A percentile compares a stretch with the other conserved stretches of the same genome.
Conservation (phyloP, 2,329 filamentous ascomycete species). For the Fusarium humuli region DNA sequence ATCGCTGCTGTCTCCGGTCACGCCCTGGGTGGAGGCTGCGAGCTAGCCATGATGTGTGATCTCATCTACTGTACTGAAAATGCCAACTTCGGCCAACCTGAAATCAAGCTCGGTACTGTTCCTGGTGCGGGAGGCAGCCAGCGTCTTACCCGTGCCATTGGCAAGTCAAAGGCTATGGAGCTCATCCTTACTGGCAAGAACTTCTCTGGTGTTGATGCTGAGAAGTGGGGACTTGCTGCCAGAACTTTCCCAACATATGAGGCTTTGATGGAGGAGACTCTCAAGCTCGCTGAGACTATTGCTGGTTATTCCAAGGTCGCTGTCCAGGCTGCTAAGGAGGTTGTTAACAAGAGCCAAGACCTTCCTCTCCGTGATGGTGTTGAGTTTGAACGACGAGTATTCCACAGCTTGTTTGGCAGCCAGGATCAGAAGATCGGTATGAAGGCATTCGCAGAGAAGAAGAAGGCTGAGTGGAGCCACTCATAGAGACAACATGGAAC, state of each 20-base stretch:
- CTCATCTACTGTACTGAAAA: conserved; percentile 88
- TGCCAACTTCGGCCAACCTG: conserved; percentile 95
- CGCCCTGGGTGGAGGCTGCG: conserved; percentile 93
- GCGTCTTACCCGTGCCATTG: conserved; percentile 83
- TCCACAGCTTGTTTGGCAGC: conserved; percentile 93
- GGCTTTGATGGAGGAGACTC: conserved; percentile 81
- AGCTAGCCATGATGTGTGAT: conserved; percentile 97
- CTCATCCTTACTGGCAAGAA: conserved; percentile 87
- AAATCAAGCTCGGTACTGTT: conserved; percentile 94
- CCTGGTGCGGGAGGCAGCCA: conserved; percentile 94
- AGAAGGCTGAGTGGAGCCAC: conserved; percentile 90
- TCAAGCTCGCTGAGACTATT: conserved; percentile 90
- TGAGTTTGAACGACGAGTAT: conserved; percentile 92
- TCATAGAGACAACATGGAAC: conserved; percentile 61
- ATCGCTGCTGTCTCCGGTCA: conserved; percentile 95
- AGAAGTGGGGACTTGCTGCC: conserved; percentile 90
- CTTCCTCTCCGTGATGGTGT: conserved; percentile 87
- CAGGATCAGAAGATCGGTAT: conserved; percentile 97
- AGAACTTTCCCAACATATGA: conserved; percentile 83
- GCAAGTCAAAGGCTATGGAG: conserved; percentile 91
- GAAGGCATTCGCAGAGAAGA: conserved; percentile 95
- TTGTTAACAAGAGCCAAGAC: conserved; percentile 99
- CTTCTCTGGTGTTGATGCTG: conserved; percentile 86
- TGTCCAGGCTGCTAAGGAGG: conserved; percentile 91
- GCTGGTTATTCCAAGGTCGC: conserved; percentile 88